Percentiles rank a stretch among this genome's conserved stretches.
Evolutionary conservation across 148 eudicot species (phyloP).

Genomic region (Nyssa sinensis): DNA sequence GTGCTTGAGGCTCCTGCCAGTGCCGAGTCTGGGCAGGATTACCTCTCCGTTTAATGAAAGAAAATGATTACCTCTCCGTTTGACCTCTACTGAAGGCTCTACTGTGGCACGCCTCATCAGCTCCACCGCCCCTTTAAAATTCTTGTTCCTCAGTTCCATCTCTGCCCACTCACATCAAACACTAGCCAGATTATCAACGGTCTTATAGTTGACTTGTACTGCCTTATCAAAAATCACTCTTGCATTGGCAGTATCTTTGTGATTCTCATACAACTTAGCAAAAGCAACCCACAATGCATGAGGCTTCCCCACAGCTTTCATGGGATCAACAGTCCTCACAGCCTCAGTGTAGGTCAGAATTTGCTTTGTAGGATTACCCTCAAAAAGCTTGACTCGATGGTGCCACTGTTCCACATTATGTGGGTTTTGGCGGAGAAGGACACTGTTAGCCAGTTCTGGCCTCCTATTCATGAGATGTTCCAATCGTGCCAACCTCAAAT

Average conservation of each 20-base stretch:
- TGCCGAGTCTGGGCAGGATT: too few relatives aligned
- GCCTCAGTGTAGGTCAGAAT: slow-evolving; percentile 91
- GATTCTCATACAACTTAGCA: slow-evolving; percentile 82
- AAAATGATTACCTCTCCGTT: slow-evolving; percentile 65
- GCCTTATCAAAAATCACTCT: slow-evolving; percentile 91
- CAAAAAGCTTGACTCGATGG: slow-evolving; percentile 85
- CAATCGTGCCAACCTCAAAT: slow-evolving; percentile 73
- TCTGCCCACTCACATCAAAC: slow-evolving; percentile 99
- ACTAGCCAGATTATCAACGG: slow-evolving; percentile 90
- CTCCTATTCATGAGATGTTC: slow-evolving; percentile 82
- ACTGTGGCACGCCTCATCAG: slow-evolving; percentile 96
- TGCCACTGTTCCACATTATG: slow-evolving; percentile 99
- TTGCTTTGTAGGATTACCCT: slow-evolving; percentile 83
- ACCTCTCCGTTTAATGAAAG: neutral
- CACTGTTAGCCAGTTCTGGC: slow-evolving; percentile 91
- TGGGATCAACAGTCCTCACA: slow-evolving; percentile 86
- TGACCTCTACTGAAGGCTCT: slow-evolving; percentile 86
- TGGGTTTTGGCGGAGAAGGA: slow-evolving; percentile 91
- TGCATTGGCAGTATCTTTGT: slow-evolving; percentile 77
- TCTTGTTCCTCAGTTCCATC: slow-evolving; percentile 83
- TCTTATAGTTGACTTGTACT: slow-evolving; percentile 84
- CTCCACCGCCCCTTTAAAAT: slow-evolving; percentile 72
- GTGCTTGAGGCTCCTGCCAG: too few relatives aligned
- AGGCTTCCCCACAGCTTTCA: slow-evolving; percentile 96
- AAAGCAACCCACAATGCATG: slow-evolving; percentile 96